Evolutionary conservation across 352 stramenopile genomes (phyloP), one percentile per base, ranked within the genome.

Genomic region (Globisporangium mamillatum): DNA sequence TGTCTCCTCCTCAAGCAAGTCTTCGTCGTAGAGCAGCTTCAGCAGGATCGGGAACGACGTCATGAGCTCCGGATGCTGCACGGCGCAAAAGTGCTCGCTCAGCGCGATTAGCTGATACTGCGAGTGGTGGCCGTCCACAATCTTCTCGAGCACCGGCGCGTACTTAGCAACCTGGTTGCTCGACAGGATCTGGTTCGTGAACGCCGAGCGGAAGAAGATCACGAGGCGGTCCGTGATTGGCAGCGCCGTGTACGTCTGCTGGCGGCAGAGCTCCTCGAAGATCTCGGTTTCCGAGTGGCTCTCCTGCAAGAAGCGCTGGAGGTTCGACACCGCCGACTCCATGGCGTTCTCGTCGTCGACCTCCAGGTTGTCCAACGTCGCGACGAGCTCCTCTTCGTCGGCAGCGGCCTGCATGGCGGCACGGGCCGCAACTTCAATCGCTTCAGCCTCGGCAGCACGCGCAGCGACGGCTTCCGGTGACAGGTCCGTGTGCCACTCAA

Each of bases 1-100:
- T 34, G 79, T 92, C 60, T 99, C 96, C 71, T 99, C 97, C 46
- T 98, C 92, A 16, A 99, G 73, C 14, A 98, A 71, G 70, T 99
- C 97, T 61, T 98, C 92, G 72, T 99, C 97, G 80, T 98, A 99
- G 7, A 99, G 70, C 16, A 98, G 80, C 88, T 99, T 99, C 25
- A 99, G 78, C 32, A 99, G 78, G 46, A 99, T 91, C 34, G 97
- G 91, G 77, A 98, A 99, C 52, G 86, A 84, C 32, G 71, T 73
- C 22, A 83, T 67, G 20, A 96, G 67, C 29, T 86, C 75, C 20
- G 93, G 83, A 67, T 96, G 88, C 74, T 97, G 88, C 12, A 98
- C 90, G 5, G 85, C 90, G 66, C 89, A 98, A 53, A 98, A 90
- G 58, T 93, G 81, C 75, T 98, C 95, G 22, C 84, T 81, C 10